phyloP scores from a whole-genome alignment of 1,139 yeast genomes.

The Candida tunisiensis region DNA sequence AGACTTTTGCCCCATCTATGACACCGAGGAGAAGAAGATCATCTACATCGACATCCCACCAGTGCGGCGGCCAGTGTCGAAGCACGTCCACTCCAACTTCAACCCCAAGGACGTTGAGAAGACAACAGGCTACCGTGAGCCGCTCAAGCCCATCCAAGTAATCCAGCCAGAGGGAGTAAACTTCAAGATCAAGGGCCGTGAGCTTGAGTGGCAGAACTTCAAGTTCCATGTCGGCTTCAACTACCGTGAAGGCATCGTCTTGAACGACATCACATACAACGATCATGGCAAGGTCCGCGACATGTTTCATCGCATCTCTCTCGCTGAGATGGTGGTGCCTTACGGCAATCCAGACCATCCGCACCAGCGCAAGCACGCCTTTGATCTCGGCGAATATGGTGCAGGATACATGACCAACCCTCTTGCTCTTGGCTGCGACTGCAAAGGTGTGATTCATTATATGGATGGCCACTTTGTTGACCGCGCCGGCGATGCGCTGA shows the following conservation, averaged over 20 bases:
- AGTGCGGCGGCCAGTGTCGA: conserved; percentile 56
- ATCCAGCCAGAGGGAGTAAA: conserved; percentile 82
- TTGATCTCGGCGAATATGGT: conserved; percentile 84
- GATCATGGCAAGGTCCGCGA: too few species aligned
- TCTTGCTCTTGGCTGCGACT: conserved; percentile 70
- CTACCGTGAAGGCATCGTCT: conserved; percentile 71
- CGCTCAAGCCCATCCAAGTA: conserved; percentile 63
- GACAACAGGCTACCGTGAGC: conserved; percentile 43
- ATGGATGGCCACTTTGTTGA: conserved; percentile 48
- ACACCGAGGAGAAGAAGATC: conserved; percentile 51
- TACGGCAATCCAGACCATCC: conserved; percentile 88
- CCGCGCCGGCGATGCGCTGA: conserved; percentile 46
- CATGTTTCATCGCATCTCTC: conserved; percentile 57
- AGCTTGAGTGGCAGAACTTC: conserved; percentile 79
- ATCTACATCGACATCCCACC: conserved; percentile 60
- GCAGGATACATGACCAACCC: conserved; percentile 70
- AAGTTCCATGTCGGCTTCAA: conserved; percentile 61
- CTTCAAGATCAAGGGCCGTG: conserved; percentile 44
- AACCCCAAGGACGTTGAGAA: conserved; percentile 47
- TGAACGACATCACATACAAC: conserved; percentile 63
- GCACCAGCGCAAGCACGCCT: conserved; percentile 82
- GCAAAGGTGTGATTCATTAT: conserved; percentile 75
- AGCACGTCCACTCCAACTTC: conserved; percentile 50
- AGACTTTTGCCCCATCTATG: conserved; percentile 72
- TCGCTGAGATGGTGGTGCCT: conserved; percentile 86